Percentiles rank a stretch among this genome's conserved stretches.
Evolutionary conservation across 371 early-diverging fungal genomes (phyloP).

Genomic region (Rhizopus sp.): DNA sequence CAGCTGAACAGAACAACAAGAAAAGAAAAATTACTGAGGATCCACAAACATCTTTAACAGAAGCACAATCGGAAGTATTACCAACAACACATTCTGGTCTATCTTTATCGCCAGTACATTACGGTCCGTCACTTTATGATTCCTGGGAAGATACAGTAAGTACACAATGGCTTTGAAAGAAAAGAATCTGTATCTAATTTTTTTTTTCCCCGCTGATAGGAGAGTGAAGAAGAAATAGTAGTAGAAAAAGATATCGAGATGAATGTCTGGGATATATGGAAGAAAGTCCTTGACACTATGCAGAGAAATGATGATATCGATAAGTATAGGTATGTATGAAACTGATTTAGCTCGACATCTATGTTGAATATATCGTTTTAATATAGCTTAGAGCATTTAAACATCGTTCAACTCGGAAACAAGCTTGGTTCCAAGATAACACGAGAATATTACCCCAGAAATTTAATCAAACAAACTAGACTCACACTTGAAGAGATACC

Average conservation of each 20-base stretch:
- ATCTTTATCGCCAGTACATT: slow-evolving; percentile 14
- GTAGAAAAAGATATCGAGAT: slow-evolving; percentile 18
- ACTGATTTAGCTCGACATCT: slow-evolving; percentile 14
- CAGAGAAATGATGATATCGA: slow-evolving; percentile 16
- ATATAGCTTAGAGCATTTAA: slow-evolving; percentile 9
- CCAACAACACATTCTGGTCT: slow-evolving; percentile 16
- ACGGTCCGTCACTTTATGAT: slow-evolving; percentile 12
- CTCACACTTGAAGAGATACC: slow-evolving; percentile 20
- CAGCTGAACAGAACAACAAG: slow-evolving; percentile 15
- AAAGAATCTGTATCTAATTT: slow-evolving; percentile 15
- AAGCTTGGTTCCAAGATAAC: slow-evolving; percentile 17
- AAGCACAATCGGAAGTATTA: slow-evolving; percentile 15
- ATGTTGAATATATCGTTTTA: slow-evolving; percentile 16
- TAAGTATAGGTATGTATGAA: slow-evolving; percentile 19
- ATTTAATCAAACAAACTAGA: slow-evolving; percentile 17
- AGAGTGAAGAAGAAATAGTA: slow-evolving; percentile 16
- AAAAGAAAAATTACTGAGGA: slow-evolving; percentile 20
- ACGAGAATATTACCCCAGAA: slow-evolving; percentile 12
- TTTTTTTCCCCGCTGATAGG: slow-evolving; percentile 15
- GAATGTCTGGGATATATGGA: slow-evolving; percentile 19
- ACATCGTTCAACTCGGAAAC: slow-evolving; percentile 16
- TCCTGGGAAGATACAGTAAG: slow-evolving; percentile 15
- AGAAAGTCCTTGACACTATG: slow-evolving; percentile 16
- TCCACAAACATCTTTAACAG: slow-evolving; percentile 16
- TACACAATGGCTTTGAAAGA: slow-evolving; percentile 17